These are phyloP conservation scores for Umbelopsis sp. DNA, from an alignment of 192 early-diverging fungal species.

Conservation along the genomic window DNA sequence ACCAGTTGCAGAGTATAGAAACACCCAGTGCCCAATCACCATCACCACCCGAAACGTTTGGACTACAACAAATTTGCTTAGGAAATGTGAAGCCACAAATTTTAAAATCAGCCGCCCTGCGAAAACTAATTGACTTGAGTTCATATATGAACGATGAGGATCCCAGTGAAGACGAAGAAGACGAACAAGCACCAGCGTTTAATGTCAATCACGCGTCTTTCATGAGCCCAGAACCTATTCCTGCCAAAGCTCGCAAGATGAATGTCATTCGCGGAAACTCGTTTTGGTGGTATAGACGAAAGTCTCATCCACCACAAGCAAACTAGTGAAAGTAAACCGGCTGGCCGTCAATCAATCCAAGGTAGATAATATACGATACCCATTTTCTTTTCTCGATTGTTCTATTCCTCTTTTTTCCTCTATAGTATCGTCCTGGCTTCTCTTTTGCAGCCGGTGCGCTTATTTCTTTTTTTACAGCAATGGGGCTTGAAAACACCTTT, in stretches of 20 bases:
- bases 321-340: background rate
- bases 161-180: constrained; percentile 23
- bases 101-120: constrained; percentile 12
- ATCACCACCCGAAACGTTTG: background rate
- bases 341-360: no score
- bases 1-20: constrained; percentile 23
- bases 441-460: no score
- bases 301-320: background rate
- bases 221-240: constrained; percentile 19
- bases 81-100: constrained; percentile 28
- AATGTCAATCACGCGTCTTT: background rate
- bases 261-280: constrained; percentile 37
- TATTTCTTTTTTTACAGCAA: no score
- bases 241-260: constrained; percentile 22
- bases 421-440: no score
- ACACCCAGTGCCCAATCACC: background rate
- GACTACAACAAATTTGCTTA: constrained; percentile 31
- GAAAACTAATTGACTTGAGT: constrained; percentile 29
- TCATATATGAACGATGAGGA: constrained; percentile 22
- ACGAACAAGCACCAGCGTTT: background rate
- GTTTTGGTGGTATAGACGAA: constrained; percentile 40
- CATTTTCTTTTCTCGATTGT: no score
- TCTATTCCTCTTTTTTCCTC: no score
- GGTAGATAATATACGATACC: no score
- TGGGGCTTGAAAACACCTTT: background rate